Percentiles rank a stretch among this genome's conserved stretches.
phyloP scores from a whole-genome alignment of 768 basidiomycete species.

The Lactifluus pinguis region DNA sequence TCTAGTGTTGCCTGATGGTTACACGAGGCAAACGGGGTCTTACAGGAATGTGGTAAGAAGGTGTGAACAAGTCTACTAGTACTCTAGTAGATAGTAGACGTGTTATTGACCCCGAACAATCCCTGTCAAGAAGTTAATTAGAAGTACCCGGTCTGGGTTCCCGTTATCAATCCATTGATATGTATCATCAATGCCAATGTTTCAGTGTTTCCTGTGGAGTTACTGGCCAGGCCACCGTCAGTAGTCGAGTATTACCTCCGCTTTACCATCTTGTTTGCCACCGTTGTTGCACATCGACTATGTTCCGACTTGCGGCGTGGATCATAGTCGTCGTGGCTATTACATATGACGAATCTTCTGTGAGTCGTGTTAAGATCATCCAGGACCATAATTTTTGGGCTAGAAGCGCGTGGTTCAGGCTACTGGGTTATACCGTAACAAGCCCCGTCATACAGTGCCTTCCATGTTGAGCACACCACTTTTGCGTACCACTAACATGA shows the following conservation, averaged over 20 bases:
- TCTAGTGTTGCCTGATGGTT: neutral
- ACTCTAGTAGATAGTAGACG: too few relatives aligned
- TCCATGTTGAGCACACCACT: neutral
- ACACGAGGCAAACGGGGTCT: neutral
- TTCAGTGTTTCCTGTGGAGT: neutral
- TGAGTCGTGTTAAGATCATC: neutral
- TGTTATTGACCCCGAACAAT: too few relatives aligned
- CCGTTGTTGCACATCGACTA: neutral
- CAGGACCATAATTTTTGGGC: neutral
- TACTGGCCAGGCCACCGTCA: neutral
- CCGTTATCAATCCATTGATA: too few relatives aligned
- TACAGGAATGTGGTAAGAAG: neutral
- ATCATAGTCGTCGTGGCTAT: neutral
- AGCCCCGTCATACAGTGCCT: too few relatives aligned
- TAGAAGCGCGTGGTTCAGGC: neutral
- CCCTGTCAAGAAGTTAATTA: too few relatives aligned
- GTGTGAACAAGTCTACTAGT: too few relatives aligned
- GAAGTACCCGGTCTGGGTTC: too few relatives aligned
- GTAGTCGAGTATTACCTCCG: neutral
- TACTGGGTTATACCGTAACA: neutral
- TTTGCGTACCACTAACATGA: neutral
- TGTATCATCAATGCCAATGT: too few relatives aligned
- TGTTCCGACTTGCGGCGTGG: neutral
- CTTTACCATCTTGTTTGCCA: too few relatives aligned
- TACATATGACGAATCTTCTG: neutral